Evolutionary conservation across 768 basidiomycete species (phyloP), one percentile per base, ranked within the genome.

Genomic region (Lepiota venenata): DNA sequence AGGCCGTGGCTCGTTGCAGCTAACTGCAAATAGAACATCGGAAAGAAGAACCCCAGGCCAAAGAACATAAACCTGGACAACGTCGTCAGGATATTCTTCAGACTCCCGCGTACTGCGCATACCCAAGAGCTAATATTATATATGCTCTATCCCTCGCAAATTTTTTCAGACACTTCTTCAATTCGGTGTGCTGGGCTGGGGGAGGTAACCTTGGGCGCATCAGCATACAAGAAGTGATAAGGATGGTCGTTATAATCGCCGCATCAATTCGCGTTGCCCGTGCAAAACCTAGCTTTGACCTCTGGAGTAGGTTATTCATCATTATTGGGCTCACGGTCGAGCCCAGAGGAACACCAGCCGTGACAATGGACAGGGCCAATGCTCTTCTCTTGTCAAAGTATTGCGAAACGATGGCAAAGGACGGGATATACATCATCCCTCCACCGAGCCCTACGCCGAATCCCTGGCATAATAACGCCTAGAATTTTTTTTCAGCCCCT

Each of bases 401-500:
- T 43, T 77, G 76, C 14, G 71, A 69, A 18, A 74, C 55, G 27
- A 79, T 64, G 2, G 71, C 68, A 52, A 77, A 60, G 14, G 67
- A 65, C 1, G 79, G 78, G 12, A 74, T 55, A 54, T 70, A 75
- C 10, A 71, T 60, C 16, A 77, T 50, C 1, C 78, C 78, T 7
- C 67, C 61, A n/a, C 71, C 71, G 3, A 77, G 61, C 0, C 78
- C 77, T 40, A 74, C 63, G 2, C 71, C 74, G 10, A 79, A 50
- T 7, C 74, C 77, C 62, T 80, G 76, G 1, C 71, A 57, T 15
- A 80, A 64, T 60, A 77, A 73, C 12, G 73, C 60, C 63, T 74
- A 65, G 18, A 38, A 39, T 18, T 49, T n/a, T n/a, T 1, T 55
- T 22, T 10, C 20, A 51, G 18, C 10, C 9, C 16, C 32, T 16